Conservation (phyloP, 495 filamentous ascomycete genomes). For the Hyaloscypha variabilis region DNA sequence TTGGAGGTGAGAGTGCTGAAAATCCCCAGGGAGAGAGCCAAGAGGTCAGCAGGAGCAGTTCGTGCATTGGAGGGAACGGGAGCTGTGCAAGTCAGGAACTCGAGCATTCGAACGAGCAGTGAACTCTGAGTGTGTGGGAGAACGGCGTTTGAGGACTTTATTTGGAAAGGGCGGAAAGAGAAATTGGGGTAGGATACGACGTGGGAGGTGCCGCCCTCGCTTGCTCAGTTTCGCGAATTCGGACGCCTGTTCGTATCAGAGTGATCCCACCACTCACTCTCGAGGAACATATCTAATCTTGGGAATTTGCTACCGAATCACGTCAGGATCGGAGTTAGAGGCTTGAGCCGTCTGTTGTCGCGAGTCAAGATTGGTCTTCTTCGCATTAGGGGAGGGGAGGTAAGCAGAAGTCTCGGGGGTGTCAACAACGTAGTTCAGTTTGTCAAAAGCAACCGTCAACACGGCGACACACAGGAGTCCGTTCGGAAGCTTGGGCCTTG, state of each 20-base stretch:
- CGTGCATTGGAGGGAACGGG: neutral
- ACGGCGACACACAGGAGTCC: constrained; percentile 12
- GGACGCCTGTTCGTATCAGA: no score
- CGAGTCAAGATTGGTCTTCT: neutral
- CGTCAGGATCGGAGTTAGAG: neutral
- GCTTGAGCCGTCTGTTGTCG: neutral
- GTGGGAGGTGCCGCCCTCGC: neutral
- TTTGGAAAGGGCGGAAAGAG: neutral
- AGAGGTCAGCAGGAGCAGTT: neutral
- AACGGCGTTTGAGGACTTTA: neutral
- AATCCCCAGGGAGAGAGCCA: neutral
- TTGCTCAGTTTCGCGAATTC: neutral
- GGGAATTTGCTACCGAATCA: neutral
- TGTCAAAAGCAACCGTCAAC: neutral
- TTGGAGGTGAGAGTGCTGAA: neutral
- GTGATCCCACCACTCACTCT: neutral
- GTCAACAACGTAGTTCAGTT: neutral
- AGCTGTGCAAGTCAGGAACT: neutral
- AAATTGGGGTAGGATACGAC: neutral
- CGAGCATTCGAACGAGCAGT: neutral
- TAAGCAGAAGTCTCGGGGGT: neutral
- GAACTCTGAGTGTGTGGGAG: neutral
- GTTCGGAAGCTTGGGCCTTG: constrained; percentile 16
- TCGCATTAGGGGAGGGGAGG: neutral
- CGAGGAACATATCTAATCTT: neutral